Percentiles rank a stretch among this genome's conserved stretches.
Conservation (phyloP, 2,329 filamentous ascomycete species). For the Plectosphaerella sp. region DNA sequence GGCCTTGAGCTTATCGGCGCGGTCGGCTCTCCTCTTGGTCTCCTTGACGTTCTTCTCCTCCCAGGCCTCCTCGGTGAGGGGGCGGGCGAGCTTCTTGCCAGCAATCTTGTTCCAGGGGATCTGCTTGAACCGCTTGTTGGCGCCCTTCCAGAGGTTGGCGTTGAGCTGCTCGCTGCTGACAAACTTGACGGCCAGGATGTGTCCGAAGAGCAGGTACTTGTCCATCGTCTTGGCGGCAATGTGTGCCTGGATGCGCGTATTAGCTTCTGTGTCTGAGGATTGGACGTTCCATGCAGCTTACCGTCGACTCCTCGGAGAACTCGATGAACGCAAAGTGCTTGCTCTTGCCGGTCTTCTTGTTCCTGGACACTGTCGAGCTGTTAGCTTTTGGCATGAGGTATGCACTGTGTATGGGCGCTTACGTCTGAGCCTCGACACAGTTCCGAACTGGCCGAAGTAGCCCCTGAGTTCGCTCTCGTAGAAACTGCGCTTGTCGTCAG, state of each 20-base stretch:
- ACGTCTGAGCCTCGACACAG: constrained; percentile 58
- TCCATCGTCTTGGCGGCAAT: constrained; percentile 96
- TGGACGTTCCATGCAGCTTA: background rate
- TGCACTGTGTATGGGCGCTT: background rate
- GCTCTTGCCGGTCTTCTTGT: constrained; percentile 83
- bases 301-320: constrained; percentile 68
- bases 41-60: constrained; percentile 69
- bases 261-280: background rate
- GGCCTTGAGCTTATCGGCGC: constrained; percentile 70
- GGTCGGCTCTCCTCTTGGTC: constrained; percentile 62
- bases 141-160: constrained; percentile 80
- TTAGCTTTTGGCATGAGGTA: background rate
- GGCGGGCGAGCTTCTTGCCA: constrained; percentile 68
- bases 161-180: constrained; percentile 76
- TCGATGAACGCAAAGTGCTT: constrained; percentile 97
- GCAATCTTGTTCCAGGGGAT: constrained; percentile 74
- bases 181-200: constrained; percentile 83
- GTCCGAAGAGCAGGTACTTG: constrained; percentile 92
- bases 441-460: constrained; percentile 92
- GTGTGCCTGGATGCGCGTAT: constrained; percentile 46
- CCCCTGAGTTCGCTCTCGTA: constrained; percentile 93
- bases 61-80: constrained; percentile 74
- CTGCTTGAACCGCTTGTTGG: constrained; percentile 83
- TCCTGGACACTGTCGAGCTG: constrained; percentile 60
- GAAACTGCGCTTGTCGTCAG: constrained; percentile 57